Evolutionary conservation across 306 rosid genomes (phyloP), one percentile per base, ranked within the genome.

Genomic region (Dalbergia oliveri): DNA sequence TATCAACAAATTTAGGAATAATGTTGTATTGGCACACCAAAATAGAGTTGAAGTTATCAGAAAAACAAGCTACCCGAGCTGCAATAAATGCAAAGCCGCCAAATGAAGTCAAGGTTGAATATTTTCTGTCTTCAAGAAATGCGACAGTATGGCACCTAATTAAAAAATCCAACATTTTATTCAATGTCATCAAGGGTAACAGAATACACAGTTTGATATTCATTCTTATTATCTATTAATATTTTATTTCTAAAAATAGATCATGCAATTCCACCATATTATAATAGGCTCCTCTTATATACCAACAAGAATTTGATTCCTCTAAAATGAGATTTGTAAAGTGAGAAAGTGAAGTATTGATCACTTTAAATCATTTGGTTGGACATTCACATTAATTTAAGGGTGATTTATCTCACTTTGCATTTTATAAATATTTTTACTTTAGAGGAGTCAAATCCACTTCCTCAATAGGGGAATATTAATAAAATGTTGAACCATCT

Each of bases 61-160:
- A 91, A 88, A 16, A 94, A 88, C 88, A 94, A 85, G 91, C 93
- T 90, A 45, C 88, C 99, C 99, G 91, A 77, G 97, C 99, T 59
- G 93, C 97, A 34, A 94, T 89, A 84, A 94, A 91, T 49, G 99
- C 97, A 75, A 94, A 83, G 16, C 99, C 97, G 4, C 97, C 99
- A 82, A 85, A 89, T 69, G 99, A 97, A 79, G 97, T 97, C 86
- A 91, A 70, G 12, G 78, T 78, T 57, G 91, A 79, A 69, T 90
- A 90, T 79, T 89, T 93, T 80, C 97, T 86, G 85, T 94, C 97
- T 83, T 94, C 99, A 34, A 91, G 90, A 37, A 79, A 76, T 18
- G 99, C 99, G 14, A 89, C 94, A 19, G 89, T 71, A 49, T 94
- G 93, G 84, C 99, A 93, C 90, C 99, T 94, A 58, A 73, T 26